A percentile compares a stretch with the other conserved stretches of the same genome.
phyloP scores from a whole-genome alignment of 2,329 filamentous ascomycete genomes.

The Calonectria naviculata region DNA sequence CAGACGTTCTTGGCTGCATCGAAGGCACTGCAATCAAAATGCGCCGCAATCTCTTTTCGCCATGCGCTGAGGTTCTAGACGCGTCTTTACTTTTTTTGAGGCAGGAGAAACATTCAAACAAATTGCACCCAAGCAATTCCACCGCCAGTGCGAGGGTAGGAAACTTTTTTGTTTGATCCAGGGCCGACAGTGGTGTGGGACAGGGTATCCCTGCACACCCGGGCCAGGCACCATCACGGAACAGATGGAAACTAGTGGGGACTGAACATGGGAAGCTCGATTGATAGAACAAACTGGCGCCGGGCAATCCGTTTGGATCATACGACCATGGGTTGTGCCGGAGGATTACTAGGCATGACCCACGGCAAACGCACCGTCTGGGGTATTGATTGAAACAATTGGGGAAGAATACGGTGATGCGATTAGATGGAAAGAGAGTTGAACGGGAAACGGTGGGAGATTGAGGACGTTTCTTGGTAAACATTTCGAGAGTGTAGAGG shows the following conservation, averaged over 20 bases:
- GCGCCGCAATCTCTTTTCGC: neutral
- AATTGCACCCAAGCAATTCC: neutral
- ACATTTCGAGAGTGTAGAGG: too few species aligned
- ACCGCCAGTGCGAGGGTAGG: neutral
- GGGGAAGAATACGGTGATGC: neutral
- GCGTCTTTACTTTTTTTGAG: neutral
- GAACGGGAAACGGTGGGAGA: neutral
- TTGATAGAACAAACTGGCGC: neutral
- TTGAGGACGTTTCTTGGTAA: neutral
- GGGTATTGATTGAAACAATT: neutral
- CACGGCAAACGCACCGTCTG: neutral
- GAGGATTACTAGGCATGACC: neutral
- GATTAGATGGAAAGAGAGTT: neutral
- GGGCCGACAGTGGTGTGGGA: neutral
- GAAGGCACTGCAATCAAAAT: neutral
- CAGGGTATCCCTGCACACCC: neutral
- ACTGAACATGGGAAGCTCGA: neutral
- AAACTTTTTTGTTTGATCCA: neutral
- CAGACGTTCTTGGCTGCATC: neutral
- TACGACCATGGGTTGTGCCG: neutral
- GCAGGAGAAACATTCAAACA: neutral
- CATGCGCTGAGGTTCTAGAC: neutral
- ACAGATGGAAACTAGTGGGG: neutral
- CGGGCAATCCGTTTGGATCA: conserved; percentile 2
- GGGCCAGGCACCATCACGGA: neutral